Evolutionary conservation across 2,329 filamentous ascomycete genomes (phyloP).

Genomic region (Colletotrichum sidae): DNA sequence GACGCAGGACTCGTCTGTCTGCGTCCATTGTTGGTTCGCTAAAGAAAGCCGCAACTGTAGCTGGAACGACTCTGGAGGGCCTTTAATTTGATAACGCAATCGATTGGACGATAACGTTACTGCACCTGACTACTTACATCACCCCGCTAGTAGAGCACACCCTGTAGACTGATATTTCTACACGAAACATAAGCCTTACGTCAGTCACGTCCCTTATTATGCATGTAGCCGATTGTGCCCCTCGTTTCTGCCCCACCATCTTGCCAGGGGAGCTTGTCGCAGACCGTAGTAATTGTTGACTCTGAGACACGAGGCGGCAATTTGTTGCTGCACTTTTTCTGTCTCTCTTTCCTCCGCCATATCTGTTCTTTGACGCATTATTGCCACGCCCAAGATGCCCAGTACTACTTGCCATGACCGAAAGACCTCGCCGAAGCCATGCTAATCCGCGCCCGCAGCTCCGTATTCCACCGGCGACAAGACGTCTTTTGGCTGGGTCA

Average conservation of each 20-base stretch:
- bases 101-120: not conserved
- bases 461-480: slow-evolving; percentile 83
- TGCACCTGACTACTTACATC: not conserved
- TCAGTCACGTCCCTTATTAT: slow-evolving; percentile 26
- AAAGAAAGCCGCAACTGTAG: too few relatives aligned
- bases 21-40: too few relatives aligned
- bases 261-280: slow-evolving; percentile 22
- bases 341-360: not conserved
- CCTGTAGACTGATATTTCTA: not conserved
- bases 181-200: slow-evolving; percentile 20
- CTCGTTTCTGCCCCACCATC: slow-evolving; percentile 29
- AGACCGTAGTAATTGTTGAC: slow-evolving; percentile 17
- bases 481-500: slow-evolving; percentile 87
- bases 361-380: not conserved
- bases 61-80: too few relatives aligned
- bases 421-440: slow-evolving; percentile 1
- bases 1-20: too few relatives aligned
- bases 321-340: not conserved
- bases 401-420: slow-evolving; percentile 4
- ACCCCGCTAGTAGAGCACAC: not conserved
- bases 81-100: too few relatives aligned
- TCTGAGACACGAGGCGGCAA: slow-evolving; percentile 20
- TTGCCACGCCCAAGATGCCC: slow-evolving; percentile 24
- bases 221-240: slow-evolving; percentile 25
- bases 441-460: slow-evolving; percentile 59